Evolutionary conservation across 371 early-diverging fungal species (phyloP).

Genomic region (Mucor mucedo): DNA sequence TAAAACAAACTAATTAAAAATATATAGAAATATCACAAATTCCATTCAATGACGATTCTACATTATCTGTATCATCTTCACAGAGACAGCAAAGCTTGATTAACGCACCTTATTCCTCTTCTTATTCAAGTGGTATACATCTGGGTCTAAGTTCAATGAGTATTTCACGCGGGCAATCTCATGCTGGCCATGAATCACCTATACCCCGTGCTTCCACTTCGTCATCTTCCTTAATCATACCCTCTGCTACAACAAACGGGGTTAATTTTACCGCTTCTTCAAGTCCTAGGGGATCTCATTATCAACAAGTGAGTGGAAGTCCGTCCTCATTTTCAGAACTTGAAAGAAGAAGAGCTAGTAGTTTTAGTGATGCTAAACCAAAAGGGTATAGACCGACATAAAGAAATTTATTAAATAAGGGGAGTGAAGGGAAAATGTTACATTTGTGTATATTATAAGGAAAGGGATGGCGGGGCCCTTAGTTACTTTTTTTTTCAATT

Average conservation of each 20-base stretch:
- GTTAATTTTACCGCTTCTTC: slow-evolving; percentile 15
- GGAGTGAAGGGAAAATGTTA: background rate
- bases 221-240: slow-evolving; percentile 41
- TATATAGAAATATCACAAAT: slow-evolving; percentile 40
- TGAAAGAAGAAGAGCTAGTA: slow-evolving; percentile 38
- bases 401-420: background rate
- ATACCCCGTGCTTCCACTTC: slow-evolving; percentile 54
- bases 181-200: slow-evolving; percentile 44
- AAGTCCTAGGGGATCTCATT: slow-evolving; percentile 29
- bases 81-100: slow-evolving; percentile 29
- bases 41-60: slow-evolving; percentile 42
- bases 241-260: slow-evolving; percentile 8
- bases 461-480: background rate
- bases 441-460: background rate
- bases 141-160: slow-evolving; percentile 26
- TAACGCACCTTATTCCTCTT: slow-evolving; percentile 44
- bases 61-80: slow-evolving; percentile 40
- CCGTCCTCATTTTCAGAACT: slow-evolving; percentile 34
- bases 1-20: background rate
- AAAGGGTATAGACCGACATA: slow-evolving; percentile 16
- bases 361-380: slow-evolving; percentile 34
- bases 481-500: slow-evolving; percentile 1
- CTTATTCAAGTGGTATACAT: slow-evolving; percentile 33
- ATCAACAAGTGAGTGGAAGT: slow-evolving; percentile 29
- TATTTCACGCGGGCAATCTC: slow-evolving; percentile 44